phyloP scores from a whole-genome alignment of 2,329 filamentous ascomycete species.

The Penicillium sclerotigenum region DNA sequence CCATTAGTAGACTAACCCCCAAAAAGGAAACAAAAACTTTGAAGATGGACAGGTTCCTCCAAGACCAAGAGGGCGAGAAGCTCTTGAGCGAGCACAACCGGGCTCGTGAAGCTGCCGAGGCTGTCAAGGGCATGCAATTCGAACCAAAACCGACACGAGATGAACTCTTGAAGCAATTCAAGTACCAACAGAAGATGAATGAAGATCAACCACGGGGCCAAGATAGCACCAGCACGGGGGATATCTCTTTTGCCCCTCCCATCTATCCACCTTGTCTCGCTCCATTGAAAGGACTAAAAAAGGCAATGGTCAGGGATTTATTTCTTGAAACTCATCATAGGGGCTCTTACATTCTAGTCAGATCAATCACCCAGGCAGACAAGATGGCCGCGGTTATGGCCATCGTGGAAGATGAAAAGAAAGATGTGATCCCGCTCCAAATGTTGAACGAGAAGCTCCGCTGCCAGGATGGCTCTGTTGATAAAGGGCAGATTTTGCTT shows the following conservation, averaged over 20 bases:
- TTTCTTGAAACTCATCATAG: constrained; percentile 39
- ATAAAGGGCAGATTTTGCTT: constrained; percentile 36
- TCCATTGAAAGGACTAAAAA: constrained; percentile 17
- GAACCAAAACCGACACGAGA: neutral
- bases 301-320: constrained; percentile 32
- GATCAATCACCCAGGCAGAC: constrained; percentile 28
- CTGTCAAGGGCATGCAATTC: neutral
- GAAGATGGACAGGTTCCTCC: neutral
- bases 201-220: neutral
- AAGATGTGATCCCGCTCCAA: constrained; percentile 26
- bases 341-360: constrained; percentile 35
- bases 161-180: neutral
- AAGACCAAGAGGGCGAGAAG: neutral
- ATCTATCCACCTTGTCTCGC: constrained; percentile 10
- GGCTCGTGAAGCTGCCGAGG: neutral
- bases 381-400: constrained; percentile 28
- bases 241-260: neutral
- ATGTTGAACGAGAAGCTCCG: neutral
- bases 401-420: constrained; percentile 42
- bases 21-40: neutral
- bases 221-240: neutral
- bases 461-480: neutral
- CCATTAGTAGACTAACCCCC: neutral
- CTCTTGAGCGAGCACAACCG: neutral
- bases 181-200: neutral